phyloP scores from a whole-genome alignment of 148 eudicot species.

The Diospyros kaki region DNA sequence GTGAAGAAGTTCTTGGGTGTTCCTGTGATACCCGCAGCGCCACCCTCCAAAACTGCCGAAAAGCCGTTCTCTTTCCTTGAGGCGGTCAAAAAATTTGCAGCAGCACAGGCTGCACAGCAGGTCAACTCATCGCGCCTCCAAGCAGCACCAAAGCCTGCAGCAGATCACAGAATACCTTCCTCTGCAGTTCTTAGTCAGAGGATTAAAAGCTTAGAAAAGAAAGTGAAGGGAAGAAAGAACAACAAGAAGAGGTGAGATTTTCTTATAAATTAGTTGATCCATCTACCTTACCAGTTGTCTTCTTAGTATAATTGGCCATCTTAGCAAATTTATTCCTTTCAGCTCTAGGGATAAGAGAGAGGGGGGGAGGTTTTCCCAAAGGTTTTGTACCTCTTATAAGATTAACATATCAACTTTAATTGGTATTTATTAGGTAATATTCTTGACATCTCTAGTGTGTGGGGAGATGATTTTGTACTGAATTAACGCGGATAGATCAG shows the following conservation, averaged over 20 bases:
- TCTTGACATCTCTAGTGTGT: no score
- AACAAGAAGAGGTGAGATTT: slow-evolving; percentile 50
- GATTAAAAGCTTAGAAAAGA: slow-evolving; percentile 58
- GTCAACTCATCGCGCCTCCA: slow-evolving; percentile 16
- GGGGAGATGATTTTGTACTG: no score
- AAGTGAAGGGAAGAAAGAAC: slow-evolving; percentile 76
- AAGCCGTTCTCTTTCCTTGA: slow-evolving; percentile 52
- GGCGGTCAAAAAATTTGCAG: slow-evolving; percentile 48
- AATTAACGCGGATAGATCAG: no score
- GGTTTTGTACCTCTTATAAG: no score
- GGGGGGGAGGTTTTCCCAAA: no score
- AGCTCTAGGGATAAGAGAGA: no score
- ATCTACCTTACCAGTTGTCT: no score
- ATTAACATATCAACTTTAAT: no score
- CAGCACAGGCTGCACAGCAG: slow-evolving; percentile 35
- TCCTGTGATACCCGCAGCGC: slow-evolving; percentile 54
- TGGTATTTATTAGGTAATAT: no score
- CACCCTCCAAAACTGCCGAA: slow-evolving; percentile 30
- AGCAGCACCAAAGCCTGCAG: slow-evolving; percentile 29
- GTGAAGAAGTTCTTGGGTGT: slow-evolving; percentile 65
- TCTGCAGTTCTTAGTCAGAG: slow-evolving; percentile 59
- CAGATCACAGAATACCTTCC: slow-evolving; percentile 32
- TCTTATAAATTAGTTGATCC: no score
- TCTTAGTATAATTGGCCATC: no score
- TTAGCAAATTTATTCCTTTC: no score